Percentiles rank a stretch among this genome's conserved stretches.
Evolutionary conservation across 768 basidiomycete species (phyloP).

Genomic region (Dentipellis sp.): DNA sequence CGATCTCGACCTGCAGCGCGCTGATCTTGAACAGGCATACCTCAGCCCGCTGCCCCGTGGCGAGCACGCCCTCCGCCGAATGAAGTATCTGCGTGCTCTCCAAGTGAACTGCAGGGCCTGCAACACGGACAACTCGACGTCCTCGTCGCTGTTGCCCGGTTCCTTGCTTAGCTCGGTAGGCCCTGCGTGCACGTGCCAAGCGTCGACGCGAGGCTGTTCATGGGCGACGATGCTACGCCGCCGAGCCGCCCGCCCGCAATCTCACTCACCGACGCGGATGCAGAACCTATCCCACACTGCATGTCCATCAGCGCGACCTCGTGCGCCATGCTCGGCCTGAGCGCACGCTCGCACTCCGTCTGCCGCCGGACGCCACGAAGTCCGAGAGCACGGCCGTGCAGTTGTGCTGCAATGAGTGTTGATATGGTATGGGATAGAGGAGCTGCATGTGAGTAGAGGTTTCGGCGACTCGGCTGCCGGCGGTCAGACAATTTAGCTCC

Average conservation of each 20-base stretch:
- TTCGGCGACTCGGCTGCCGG: no score
- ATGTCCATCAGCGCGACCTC: constrained; percentile 43
- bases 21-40: constrained; percentile 88
- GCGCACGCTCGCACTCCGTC: constrained; percentile 70
- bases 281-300: constrained; percentile 14
- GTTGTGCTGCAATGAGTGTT: constrained; percentile 50
- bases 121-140: constrained; percentile 72
- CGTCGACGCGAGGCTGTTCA: constrained; percentile 21
- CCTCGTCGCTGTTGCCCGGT: constrained; percentile 42
- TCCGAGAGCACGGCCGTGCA: constrained; percentile 52
- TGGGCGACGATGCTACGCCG: constrained; percentile 38
- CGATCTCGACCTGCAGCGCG: constrained; percentile 85
- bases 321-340: no score
- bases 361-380: constrained; percentile 76
- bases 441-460: no score
- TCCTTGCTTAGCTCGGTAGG: constrained; percentile 44
- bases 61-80: constrained; percentile 76
- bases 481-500: no score
- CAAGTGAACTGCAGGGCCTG: constrained; percentile 86
- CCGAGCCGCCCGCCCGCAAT: constrained; percentile 38
- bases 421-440: no score
- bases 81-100: constrained; percentile 86
- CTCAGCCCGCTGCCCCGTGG: constrained; percentile 88
- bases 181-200: constrained; percentile 15
- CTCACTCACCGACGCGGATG: constrained; percentile 12